A percentile compares a stretch with the other conserved stretches of the same genome.
phyloP scores from a whole-genome alignment of 2,329 filamentous ascomycete species.

The Chrysoporthe puriensis region DNA sequence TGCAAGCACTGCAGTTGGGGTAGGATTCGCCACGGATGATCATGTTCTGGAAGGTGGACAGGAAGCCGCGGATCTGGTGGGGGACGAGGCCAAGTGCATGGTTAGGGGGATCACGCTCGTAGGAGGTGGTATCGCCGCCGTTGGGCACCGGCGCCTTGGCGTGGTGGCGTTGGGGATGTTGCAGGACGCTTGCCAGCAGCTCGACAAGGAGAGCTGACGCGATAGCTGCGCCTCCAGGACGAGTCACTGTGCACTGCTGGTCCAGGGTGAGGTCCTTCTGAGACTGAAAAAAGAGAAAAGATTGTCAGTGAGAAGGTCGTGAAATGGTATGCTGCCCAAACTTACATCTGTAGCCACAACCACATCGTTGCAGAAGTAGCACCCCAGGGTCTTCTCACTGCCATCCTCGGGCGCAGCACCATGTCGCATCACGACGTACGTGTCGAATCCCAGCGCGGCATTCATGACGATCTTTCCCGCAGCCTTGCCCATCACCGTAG shows the following conservation, averaged over 20 bases:
- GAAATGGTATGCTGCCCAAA: constrained; percentile 31
- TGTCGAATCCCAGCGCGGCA: constrained; percentile 93
- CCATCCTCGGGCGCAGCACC: constrained; percentile 66
- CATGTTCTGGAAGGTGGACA: constrained; percentile 74
- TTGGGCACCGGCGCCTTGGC: constrained; percentile 57
- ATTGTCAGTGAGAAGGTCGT: constrained; percentile 32
- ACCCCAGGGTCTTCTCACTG: constrained; percentile 74
- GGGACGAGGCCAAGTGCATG: constrained; percentile 73
- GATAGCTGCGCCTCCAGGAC: constrained; percentile 88
- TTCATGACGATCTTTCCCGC: constrained; percentile 95
- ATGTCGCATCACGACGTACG: constrained; percentile 96
- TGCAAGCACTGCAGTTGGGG: constrained; percentile 81
- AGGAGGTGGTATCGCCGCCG: constrained; percentile 41
- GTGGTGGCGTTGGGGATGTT: constrained; percentile 75
- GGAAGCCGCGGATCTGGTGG: constrained; percentile 79
- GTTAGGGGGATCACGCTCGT: constrained; percentile 59
- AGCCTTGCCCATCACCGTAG: constrained; percentile 94
- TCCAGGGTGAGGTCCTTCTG: constrained; percentile 94
- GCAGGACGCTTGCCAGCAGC: constrained; percentile 81
- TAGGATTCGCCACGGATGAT: constrained; percentile 75
- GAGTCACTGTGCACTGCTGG: constrained; percentile 96
- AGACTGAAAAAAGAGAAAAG: constrained; percentile 57
- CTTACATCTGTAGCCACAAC: constrained; percentile 90
- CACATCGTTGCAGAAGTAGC: constrained; percentile 98
- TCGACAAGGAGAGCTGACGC: constrained; percentile 92